phyloP scores from a whole-genome alignment of 2,329 filamentous ascomycete genomes.

The Colletotrichum sp. region DNA sequence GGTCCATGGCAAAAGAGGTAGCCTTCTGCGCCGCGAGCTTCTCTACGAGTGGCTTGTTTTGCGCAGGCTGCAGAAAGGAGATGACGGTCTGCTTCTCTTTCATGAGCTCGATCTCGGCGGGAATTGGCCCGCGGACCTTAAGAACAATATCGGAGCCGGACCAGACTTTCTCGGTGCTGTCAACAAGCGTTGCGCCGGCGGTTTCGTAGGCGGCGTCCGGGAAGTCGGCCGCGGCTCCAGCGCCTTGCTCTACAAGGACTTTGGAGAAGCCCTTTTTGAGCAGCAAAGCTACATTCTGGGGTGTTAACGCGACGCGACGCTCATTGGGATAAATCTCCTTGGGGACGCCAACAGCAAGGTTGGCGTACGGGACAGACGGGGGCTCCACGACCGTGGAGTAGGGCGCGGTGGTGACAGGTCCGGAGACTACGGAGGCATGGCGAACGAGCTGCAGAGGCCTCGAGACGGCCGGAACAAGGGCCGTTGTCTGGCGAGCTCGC shows the following conservation, averaged over 20 bases:
- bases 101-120: constrained; percentile 72
- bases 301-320: constrained; percentile 83
- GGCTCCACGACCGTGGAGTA: constrained; percentile 48
- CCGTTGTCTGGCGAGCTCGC: constrained; percentile 29
- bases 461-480: constrained; percentile 29
- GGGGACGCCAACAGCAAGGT: constrained; percentile 79
- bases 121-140: constrained; percentile 79
- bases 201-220: constrained; percentile 77
- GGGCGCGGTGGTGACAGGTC: constrained; percentile 23
- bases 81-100: constrained; percentile 76
- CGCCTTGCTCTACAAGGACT: constrained; percentile 80
- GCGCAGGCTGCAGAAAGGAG: constrained; percentile 82
- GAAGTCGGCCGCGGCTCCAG: constrained; percentile 80
- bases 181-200: constrained; percentile 79
- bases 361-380: constrained; percentile 66
- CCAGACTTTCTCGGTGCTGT: constrained; percentile 72
- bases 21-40: constrained; percentile 73
- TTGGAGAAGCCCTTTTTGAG: constrained; percentile 85
- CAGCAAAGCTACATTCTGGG: constrained; percentile 80
- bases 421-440: constrained; percentile 40
- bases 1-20: constrained; percentile 89
- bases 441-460: constrained; percentile 43
- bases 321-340: constrained; percentile 81
- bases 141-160: constrained; percentile 77
- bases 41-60: constrained; percentile 79